These are phyloP conservation scores for Cardamine chenopodiifolia DNA, from an alignment of 345 rosid genomes.

Conservation along the genomic window DNA sequence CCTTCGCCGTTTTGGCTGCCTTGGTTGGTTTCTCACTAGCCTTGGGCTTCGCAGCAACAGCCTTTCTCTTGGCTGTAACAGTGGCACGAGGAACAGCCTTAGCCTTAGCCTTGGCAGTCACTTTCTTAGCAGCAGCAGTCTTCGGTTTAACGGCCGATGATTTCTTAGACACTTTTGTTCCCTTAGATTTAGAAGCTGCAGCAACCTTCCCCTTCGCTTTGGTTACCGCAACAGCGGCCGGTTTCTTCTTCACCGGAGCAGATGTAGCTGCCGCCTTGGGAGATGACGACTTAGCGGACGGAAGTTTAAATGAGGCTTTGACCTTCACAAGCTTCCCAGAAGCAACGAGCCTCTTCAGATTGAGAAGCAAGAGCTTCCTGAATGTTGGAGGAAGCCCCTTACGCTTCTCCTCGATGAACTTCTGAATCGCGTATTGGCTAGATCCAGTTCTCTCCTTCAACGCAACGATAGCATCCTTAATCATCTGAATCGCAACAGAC, in stretches of 20 bases:
- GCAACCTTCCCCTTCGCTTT: conserved; percentile 45
- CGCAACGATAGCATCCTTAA: conserved; percentile 67
- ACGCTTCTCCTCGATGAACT: conserved; percentile 77
- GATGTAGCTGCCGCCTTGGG: conserved; percentile 17
- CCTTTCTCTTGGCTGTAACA: conserved; percentile 43
- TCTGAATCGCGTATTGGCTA: conserved; percentile 83
- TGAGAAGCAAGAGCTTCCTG: conserved; percentile 61
- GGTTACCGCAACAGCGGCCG: conserved; percentile 18
- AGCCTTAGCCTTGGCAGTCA: conserved; percentile 34
- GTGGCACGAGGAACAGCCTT: conserved; percentile 16
- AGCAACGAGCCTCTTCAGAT: conserved; percentile 71
- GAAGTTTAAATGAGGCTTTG: conserved; percentile 74
- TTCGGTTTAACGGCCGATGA: conserved; percentile 44
- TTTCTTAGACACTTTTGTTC: conserved; percentile 41
- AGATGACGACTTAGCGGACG: conserved; percentile 40
- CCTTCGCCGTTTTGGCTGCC: conserved; percentile 55
- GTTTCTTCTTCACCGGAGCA: conserved; percentile 42
- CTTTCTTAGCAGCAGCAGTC: conserved; percentile 37
- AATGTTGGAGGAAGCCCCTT: conserved; percentile 60
- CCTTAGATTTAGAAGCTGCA: conserved; percentile 25
- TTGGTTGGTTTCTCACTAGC: conserved; percentile 58
- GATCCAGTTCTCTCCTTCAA: conserved; percentile 89
- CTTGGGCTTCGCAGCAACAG: conserved; percentile 53
- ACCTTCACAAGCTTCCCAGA: conserved; percentile 73
- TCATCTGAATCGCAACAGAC: conserved; percentile 53